Percentiles rank a stretch among this genome's conserved stretches.
Evolutionary conservation across 1,284 basidiomycete genomes (phyloP).

Genomic region (Rhodotorula sp.): DNA sequence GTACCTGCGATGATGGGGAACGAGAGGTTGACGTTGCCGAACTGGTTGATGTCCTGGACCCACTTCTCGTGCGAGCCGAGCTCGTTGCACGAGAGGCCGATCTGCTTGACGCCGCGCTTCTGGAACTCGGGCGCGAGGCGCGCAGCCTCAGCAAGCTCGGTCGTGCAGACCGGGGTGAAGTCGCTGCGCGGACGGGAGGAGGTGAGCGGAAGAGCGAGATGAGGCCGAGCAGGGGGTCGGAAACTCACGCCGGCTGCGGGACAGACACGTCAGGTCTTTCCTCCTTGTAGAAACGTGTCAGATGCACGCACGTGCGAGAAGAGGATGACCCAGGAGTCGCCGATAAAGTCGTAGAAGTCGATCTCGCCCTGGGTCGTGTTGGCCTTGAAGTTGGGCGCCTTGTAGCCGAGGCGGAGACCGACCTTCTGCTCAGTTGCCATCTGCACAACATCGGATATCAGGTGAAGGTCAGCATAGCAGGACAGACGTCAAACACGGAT

Average conservation of each 20-base stretch:
- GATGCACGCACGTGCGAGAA: constrained; percentile 73
- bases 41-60: constrained; percentile 61
- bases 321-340: constrained; percentile 82
- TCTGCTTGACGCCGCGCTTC: constrained; percentile 86
- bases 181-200: constrained; percentile 52
- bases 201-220: not conserved
- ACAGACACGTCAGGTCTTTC: not conserved
- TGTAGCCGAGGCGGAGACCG: constrained; percentile 54
- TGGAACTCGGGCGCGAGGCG: constrained; percentile 80
- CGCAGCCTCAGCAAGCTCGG: constrained; percentile 94
- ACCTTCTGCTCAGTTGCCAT: constrained; percentile 7
- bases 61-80: constrained; percentile 69
- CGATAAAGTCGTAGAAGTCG: constrained; percentile 90
- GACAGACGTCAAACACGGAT: too few species aligned
- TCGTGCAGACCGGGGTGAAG: constrained; percentile 64
- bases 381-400: constrained; percentile 63
- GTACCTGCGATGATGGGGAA: constrained; percentile 87
- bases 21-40: constrained; percentile 66
- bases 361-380: constrained; percentile 59
- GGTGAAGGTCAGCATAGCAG: not conserved
- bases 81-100: constrained; percentile 91
- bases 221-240: not conserved
- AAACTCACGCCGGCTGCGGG: constrained; percentile 7
- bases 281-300: too few species aligned
- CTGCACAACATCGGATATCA: not conserved